Base-by-base conservation (phyloP, 2,329 filamentous ascomycete genomes). In the Alternaria infectoria region DNA sequence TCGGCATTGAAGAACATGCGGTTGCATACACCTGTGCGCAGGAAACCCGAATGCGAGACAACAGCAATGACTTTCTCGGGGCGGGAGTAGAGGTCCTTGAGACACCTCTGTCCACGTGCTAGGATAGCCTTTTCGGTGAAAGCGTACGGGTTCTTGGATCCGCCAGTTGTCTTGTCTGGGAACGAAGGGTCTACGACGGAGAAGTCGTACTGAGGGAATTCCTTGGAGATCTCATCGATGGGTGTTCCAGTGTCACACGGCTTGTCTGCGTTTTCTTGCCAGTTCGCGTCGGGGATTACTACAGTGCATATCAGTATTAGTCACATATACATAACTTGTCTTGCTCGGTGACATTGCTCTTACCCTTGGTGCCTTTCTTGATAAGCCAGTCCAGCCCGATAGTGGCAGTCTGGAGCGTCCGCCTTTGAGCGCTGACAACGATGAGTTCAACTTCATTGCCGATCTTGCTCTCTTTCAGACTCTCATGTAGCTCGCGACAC, bases 381-480 rank as follows among this genome's bases (percentile, higher is more conserved):
- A 88, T 81, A 49, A 91, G 79, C 83, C 86, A 90, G 67, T 86
- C 85, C 2, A 91, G 80, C 0, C 85, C 84, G 9, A 86, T 80
- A 45, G 85, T 80, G 1, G 89, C 86, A 2, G 90, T 91, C 77
- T 92, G 87, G 28, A 91, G 80, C 2, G 89, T 91, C 28, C 90
- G 83, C 15, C 83, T 81, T 87, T 91, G 90, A 1, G 89, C 87
- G 71, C 88, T 90, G 52, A 87, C 86, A 30, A 92, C 73, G 57
- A 91, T 87, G 26, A 85, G 78, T 17, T 85, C 84, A 10, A 86
- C 80, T 54, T 85, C 80, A 19, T 80, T 73, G 15, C 77, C 80
- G 36, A 83, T 76, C 46, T 77, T 68, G 51, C 72, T 73, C 7
- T 74, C 62, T 63, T 77, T 77, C 17, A 84, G 68, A 44, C 77